These are phyloP conservation scores for Chrysosporium queenslandicum DNA, from an alignment of 2,329 filamentous ascomycete genomes.

Conservation along the genomic window DNA sequence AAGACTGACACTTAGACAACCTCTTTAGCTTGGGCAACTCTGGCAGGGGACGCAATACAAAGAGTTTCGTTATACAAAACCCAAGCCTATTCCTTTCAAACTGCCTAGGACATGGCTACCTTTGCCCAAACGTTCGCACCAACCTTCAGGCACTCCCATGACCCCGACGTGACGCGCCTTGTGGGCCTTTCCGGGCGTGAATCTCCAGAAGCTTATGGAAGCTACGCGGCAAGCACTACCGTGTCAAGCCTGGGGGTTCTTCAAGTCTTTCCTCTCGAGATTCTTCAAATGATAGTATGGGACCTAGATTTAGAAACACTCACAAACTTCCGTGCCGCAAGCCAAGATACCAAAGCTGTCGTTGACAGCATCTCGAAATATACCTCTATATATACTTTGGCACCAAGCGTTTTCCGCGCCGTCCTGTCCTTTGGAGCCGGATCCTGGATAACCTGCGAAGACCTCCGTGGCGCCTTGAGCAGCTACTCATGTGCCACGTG, in stretches of 20 bases:
- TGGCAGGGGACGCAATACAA: not conserved
- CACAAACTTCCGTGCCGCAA: slow-evolving; percentile 25
- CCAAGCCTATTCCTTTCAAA: not conserved
- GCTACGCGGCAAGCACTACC: not conserved
- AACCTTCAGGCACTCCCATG: not conserved
- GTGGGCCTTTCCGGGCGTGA: not conserved
- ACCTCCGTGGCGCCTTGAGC: slow-evolving; percentile 20
- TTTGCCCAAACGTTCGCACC: not conserved
- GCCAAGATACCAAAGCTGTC: slow-evolving; percentile 19
- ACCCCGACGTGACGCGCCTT: not conserved
- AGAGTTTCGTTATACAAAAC: not conserved
- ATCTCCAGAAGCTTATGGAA: not conserved
- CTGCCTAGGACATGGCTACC: not conserved
- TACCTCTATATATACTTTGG: slow-evolving; percentile 38
- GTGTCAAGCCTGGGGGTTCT: not conserved
- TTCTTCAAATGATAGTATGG: slow-evolving; percentile 23
- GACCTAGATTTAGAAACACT: slow-evolving; percentile 21
- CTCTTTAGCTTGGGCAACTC: not conserved
- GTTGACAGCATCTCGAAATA: slow-evolving; percentile 28
- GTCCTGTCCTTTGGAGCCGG: slow-evolving; percentile 22
- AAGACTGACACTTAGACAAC: not conserved
- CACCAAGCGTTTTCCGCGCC: slow-evolving; percentile 22
- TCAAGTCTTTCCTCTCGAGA: slow-evolving; percentile 18
- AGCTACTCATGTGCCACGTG: slow-evolving; percentile 24
- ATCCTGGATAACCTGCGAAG: slow-evolving; percentile 18